These are phyloP conservation scores for Huntiella bhutanensis DNA, from an alignment of 2,329 filamentous ascomycete genomes.

Conservation along the genomic window DNA sequence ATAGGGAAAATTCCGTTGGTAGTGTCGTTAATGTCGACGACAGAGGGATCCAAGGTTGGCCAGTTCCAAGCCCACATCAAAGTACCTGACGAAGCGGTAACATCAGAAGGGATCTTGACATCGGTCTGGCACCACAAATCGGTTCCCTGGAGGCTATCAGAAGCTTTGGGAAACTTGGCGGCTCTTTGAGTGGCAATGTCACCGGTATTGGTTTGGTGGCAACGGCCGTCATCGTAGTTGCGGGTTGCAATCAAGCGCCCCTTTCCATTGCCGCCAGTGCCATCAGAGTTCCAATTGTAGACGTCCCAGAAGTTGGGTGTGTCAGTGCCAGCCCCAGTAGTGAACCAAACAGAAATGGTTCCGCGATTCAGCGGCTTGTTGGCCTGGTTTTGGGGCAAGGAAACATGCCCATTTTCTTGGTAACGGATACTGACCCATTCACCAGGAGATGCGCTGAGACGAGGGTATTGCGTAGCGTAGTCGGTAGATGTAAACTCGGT, in stretches of 20 bases:
- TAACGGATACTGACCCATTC: conserved; percentile 49
- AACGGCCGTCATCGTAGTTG: conserved; percentile 78
- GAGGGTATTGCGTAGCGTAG: conserved; percentile 39
- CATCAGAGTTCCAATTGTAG: conserved; percentile 64
- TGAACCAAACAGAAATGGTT: conserved; percentile 59
- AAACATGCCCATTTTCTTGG: conserved; percentile 61
- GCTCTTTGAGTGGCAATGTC: conserved; percentile 41
- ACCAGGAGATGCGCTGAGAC: conserved; percentile 40
- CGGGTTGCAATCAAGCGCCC: conserved; percentile 59
- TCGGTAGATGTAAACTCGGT: conserved; percentile 42
- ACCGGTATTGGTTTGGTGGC: conserved; percentile 56
- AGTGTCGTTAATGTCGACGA: conserved; percentile 22
- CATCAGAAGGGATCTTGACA: conserved; percentile 51
- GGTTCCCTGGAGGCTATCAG: conserved; percentile 32
- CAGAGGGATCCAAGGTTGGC: conserved; percentile 38
- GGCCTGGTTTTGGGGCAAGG: conserved; percentile 32
- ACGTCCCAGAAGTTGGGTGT: conserved; percentile 40
- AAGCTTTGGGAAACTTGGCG: conserved; percentile 29
- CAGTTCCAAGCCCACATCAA: conserved; percentile 97
- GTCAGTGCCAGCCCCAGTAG: conserved; percentile 31
- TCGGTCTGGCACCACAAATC: conserved; percentile 68
- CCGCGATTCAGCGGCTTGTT: conserved; percentile 48
- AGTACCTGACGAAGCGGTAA: conserved; percentile 43
- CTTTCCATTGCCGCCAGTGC: conserved; percentile 60
- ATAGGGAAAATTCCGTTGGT: conserved; percentile 21